phyloP scores from a whole-genome alignment of 805 yeast genomes.

The Yarrowia keelungensis region DNA sequence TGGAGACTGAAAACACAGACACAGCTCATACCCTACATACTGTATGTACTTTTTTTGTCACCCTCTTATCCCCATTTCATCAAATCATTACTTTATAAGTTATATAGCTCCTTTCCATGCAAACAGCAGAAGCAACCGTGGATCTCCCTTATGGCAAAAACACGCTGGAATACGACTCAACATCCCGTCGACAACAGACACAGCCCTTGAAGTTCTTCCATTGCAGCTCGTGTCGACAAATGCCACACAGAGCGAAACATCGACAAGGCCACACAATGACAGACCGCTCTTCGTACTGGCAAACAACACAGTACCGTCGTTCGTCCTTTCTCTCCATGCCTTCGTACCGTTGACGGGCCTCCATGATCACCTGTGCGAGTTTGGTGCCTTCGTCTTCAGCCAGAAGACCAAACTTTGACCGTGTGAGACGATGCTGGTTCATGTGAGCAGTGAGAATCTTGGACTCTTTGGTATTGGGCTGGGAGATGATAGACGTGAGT shows the following conservation, averaged over 20 bases:
- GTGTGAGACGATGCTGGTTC: constrained; percentile 29
- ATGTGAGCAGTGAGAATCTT: constrained; percentile 35
- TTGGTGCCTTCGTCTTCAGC: constrained; percentile 20
- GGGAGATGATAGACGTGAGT: constrained; percentile 23
- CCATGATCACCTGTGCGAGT: constrained; percentile 31
- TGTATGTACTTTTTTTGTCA: no score
- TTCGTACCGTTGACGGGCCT: constrained; percentile 25
- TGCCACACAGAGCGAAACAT: constrained; percentile 87
- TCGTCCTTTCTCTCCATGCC: constrained; percentile 32
- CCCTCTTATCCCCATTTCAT: no score
- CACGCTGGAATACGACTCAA: constrained; percentile 68
- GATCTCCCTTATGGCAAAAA: constrained; percentile 57
- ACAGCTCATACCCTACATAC: no score
- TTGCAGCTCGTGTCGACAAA: constrained; percentile 76
- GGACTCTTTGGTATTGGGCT: constrained; percentile 25
- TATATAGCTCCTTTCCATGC: no score
- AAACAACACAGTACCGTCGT: constrained; percentile 68
- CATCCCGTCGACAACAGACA: constrained; percentile 81
- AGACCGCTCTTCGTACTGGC: constrained; percentile 75
- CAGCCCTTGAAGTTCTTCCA: constrained; percentile 77
- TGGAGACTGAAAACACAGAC: no score
- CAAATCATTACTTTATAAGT: no score
- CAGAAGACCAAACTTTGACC: constrained; percentile 9
- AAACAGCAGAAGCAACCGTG: no score
- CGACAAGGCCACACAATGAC: constrained; percentile 92